Conservation (phyloP, 164 flowering plant genomes). For the Chimonanthus praecox region DNA sequence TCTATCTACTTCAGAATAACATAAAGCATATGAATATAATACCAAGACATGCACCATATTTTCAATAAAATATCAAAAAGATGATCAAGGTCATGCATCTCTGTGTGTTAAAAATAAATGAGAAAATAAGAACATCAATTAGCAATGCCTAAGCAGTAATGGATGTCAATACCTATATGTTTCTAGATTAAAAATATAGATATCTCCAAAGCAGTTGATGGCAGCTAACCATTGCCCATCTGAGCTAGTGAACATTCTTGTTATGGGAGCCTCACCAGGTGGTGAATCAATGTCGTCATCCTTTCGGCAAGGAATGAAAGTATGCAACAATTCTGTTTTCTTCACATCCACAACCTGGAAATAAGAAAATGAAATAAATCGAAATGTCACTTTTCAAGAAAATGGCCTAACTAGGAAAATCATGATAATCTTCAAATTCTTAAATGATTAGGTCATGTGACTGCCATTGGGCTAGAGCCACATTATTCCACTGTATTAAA, state of each 20-base stretch:
- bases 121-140: neutral
- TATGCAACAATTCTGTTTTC: constrained; percentile 38
- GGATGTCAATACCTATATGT: constrained; percentile 46
- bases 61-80: neutral
- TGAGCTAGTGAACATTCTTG: constrained; percentile 66
- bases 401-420: neutral
- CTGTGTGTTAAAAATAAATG: neutral
- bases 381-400: neutral
- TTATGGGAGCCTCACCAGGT: constrained; percentile 86
- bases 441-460: neutral
- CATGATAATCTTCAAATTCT: too few species aligned
- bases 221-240: constrained; percentile 97
- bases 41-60: neutral
- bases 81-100: too few species aligned
- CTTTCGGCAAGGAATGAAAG: constrained; percentile 60
- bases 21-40: neutral
- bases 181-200: constrained; percentile 80
- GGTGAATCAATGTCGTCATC: constrained; percentile 37
- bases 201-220: constrained; percentile 84
- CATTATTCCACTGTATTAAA: neutral
- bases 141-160: neutral
- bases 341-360: constrained; percentile 64
- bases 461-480: neutral
- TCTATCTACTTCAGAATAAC: constrained; percentile 1
- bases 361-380: neutral